phyloP scores from a whole-genome alignment of 2,329 filamentous ascomycete genomes.

The Colletotrichum nymphaeae region DNA sequence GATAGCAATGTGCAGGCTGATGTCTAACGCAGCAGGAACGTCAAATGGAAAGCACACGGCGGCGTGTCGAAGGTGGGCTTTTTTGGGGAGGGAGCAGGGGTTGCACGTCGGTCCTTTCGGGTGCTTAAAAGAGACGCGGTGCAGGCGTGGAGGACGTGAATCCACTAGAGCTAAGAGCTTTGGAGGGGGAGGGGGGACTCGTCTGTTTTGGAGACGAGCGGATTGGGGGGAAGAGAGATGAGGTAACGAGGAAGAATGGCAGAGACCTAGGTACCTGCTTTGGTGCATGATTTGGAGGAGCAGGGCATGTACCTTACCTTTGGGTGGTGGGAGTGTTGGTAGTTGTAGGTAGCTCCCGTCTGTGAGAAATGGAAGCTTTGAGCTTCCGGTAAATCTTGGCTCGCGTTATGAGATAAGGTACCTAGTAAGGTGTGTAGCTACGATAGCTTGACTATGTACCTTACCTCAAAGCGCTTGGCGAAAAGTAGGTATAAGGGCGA shows the following conservation, averaged over 20 bases:
- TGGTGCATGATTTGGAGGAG: neutral
- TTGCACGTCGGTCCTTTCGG: slow-evolving; percentile 33
- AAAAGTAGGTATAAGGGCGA: slow-evolving; percentile 11
- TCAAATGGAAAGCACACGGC: slow-evolving; percentile 1
- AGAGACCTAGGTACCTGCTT: neutral
- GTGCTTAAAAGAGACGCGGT: slow-evolving; percentile 23
- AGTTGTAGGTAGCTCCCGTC: neutral
- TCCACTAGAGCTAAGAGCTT: slow-evolving; percentile 34
- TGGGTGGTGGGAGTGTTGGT: neutral
- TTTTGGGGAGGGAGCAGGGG: slow-evolving; percentile 27
- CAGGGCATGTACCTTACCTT: neutral
- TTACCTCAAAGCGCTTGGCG: neutral
- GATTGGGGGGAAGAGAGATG: slow-evolving; percentile 20
- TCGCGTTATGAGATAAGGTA: neutral
- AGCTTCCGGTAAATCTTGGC: slow-evolving; percentile 11
- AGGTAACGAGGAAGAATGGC: slow-evolving; percentile 13
- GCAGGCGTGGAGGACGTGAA: slow-evolving; percentile 24
- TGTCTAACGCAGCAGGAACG: slow-evolving; percentile 20
- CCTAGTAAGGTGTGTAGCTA: neutral
- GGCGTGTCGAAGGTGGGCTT: slow-evolving; percentile 33
- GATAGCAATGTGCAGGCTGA: slow-evolving; percentile 30
- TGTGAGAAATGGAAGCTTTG: slow-evolving; percentile 4
- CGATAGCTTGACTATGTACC: neutral
- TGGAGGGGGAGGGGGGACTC: slow-evolving; percentile 30
- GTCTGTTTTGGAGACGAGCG: slow-evolving; percentile 22